These are phyloP conservation scores for Eragrostis curvula DNA, from an alignment of 176 grass and related monocot genomes.

Conservation along the genomic window DNA sequence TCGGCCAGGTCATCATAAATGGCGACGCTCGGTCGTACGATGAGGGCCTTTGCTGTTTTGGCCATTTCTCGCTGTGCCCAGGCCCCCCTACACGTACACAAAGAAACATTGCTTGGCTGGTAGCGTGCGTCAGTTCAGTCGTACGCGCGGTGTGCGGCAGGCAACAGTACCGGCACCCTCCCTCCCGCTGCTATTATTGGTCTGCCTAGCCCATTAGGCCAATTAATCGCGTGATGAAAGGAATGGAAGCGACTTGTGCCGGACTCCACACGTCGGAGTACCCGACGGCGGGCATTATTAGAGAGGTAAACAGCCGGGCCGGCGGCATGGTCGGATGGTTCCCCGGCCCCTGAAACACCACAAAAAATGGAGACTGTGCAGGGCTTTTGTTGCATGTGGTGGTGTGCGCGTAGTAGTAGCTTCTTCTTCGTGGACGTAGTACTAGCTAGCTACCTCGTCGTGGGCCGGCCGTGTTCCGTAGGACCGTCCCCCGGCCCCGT, in stretches of 20 bases:
- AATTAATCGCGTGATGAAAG: background rate
- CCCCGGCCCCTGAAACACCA: background rate
- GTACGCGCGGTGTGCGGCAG: background rate
- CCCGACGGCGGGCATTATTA: background rate
- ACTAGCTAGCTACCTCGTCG: background rate
- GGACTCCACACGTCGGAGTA: background rate
- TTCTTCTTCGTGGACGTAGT: slow-evolving; percentile 4
- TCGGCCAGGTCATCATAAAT: slow-evolving; percentile 20
- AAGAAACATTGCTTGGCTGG: background rate
- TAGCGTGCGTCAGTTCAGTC: background rate
- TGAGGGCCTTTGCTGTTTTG: background rate
- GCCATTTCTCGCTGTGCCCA: slow-evolving; percentile 24
- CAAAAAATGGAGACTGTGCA: background rate
- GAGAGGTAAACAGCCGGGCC: background rate
- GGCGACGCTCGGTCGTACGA: slow-evolving; percentile 1
- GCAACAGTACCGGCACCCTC: background rate
- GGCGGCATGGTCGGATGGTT: too few relatives aligned
- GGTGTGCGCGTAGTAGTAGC: background rate
- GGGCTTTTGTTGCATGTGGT: background rate
- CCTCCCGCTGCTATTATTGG: background rate
- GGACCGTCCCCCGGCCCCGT: slow-evolving; percentile 5
- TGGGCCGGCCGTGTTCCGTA: slow-evolving; percentile 45
- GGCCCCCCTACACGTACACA: background rate
- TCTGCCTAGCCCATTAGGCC: background rate
- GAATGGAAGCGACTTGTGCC: background rate